Evolutionary conservation across 1,284 basidiomycete species (phyloP).

Genomic region (Pseudozyma pruni): DNA sequence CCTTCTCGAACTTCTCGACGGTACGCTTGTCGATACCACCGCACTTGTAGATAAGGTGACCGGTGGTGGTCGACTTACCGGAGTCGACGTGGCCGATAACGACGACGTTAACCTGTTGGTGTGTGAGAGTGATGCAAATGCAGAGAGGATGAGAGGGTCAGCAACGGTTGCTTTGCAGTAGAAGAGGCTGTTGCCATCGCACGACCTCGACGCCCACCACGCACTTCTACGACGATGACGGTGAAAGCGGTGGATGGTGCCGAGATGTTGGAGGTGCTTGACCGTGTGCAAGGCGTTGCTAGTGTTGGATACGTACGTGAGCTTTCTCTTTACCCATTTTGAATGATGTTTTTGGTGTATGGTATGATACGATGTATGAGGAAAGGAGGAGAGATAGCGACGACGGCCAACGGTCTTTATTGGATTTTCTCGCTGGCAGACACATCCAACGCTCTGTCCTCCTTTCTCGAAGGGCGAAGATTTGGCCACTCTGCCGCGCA

Average conservation of each 20-base stretch:
- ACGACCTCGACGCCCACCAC: neutral
- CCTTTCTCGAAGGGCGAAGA: conserved; percentile 3
- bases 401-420: conserved; percentile 30
- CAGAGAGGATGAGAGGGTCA: conserved; percentile 8
- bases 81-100: conserved; percentile 69
- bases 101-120: conserved; percentile 68
- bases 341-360: conserved; percentile 39
- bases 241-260: neutral
- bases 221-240: neutral
- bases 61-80: conserved; percentile 98
- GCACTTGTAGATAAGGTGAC: conserved; percentile 99
- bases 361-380: conserved; percentile 53
- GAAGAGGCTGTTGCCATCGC: neutral
- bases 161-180: neutral
- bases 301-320: conserved; percentile 49
- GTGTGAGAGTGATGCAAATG: neutral
- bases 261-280: neutral
- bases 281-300: neutral
- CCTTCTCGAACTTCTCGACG: conserved; percentile 99
- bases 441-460: conserved; percentile 1
- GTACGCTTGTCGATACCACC: conserved; percentile 99
- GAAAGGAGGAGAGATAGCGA: conserved; percentile 36
- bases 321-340: conserved; percentile 63
- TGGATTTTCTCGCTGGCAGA: conserved; percentile 19
- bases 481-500: conserved; percentile 12